Evolutionary conservation across 768 basidiomycete species (phyloP), one percentile per base, ranked within the genome.

Genomic region (Hydnomerulius pinastri): DNA sequence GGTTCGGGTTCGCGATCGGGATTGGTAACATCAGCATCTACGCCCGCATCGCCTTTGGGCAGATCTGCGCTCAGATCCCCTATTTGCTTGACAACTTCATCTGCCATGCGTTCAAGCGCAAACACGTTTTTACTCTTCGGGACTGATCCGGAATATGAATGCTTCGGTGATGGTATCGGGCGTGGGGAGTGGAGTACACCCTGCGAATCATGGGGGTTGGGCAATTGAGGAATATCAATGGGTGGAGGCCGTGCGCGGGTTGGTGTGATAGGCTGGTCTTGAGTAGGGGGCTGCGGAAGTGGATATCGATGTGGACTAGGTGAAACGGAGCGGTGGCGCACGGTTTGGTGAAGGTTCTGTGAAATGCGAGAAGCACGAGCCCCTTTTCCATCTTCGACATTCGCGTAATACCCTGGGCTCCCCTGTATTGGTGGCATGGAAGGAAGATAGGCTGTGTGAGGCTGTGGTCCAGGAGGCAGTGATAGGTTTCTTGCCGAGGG

Each of bases 51-150:
- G 65, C 55, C 56, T 53, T 58, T 37, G 2, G 54, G 56, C 12
- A 58, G 46, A 55, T 64, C 58, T 43, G 48, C 52, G 39, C 65
- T 67, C 46, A 69, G 57, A 54, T 73, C 60, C 18, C 50, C 40
- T 7, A 54, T 57, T 18, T 56, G 55, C 45, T 54, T 59, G 15
- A 62, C 76, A 1, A 79, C 82, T 48, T 78, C 78, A 27, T 81
- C 85, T 0, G 86, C 89, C 75, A 92, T 82, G 64, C 78, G 76
- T 69, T 92, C 90, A 45, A 92, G 73, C 53, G 77, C 73, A 51
- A 81, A 80, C 6, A 92, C 87, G n/a, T 81, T 63, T 4, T 53
- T 41, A n/a, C 60, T 67, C 41, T 56, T 68, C n/a, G 67, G 63
- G 12, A 56, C 28, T n/a, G 48, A 46, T 12, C 53, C 61, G 15